A percentile compares a stretch with the other conserved stretches of the same genome.
Evolutionary conservation across 139 green algal species (phyloP).

Genomic region (Chlamydomonas sp.): DNA sequence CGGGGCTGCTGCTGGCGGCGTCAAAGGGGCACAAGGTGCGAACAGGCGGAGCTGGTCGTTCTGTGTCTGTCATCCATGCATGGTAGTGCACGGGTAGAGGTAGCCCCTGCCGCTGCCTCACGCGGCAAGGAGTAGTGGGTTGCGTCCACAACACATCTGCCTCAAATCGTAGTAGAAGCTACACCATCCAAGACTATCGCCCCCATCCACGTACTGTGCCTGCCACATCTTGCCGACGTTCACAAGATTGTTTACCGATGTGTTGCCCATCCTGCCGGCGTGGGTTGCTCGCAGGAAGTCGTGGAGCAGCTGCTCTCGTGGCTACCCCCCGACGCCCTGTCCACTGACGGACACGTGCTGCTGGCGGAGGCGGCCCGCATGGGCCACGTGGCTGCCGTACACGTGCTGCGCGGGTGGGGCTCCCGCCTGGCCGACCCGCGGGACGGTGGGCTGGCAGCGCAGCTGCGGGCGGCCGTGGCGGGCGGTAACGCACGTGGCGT

Average conservation of each 20-base stretch:
- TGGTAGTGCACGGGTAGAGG: no score
- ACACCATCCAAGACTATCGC: not conserved
- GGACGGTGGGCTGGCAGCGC: not conserved
- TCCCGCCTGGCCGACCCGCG: conserved; percentile 6
- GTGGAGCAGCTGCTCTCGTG: conserved; percentile 14
- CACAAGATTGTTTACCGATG: no score
- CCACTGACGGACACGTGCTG: not conserved
- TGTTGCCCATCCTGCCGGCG: no score
- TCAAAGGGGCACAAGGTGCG: not conserved
- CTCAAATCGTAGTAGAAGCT: not conserved
- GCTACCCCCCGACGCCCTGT: not conserved
- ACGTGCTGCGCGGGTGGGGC: not conserved
- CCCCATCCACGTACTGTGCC: not conserved
- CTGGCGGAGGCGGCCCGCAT: conserved; percentile 11
- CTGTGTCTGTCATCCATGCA: no score
- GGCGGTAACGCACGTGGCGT: not conserved
- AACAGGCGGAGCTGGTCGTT: not conserved
- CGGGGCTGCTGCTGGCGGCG: not conserved
- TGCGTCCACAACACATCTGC: no score
- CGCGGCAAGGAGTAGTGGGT: no score
- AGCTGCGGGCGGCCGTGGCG: not conserved
- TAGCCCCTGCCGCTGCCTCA: no score
- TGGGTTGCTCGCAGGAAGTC: not conserved
- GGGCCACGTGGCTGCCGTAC: not conserved
- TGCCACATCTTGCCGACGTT: no score